These are phyloP conservation scores for Hortaea werneckii DNA, from an alignment of 2,329 filamentous ascomycete species.

Conservation along the genomic window DNA sequence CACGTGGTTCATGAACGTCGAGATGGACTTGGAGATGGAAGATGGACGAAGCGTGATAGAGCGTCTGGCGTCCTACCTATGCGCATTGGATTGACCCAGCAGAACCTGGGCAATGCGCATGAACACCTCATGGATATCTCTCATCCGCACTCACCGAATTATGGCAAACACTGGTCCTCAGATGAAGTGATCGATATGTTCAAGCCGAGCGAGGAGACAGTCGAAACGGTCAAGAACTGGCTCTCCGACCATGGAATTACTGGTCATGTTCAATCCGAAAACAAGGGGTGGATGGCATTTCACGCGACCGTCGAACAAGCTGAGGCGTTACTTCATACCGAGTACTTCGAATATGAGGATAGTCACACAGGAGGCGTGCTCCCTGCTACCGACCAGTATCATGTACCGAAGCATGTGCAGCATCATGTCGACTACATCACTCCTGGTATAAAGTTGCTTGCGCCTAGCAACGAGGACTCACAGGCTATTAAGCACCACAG, in stretches of 20 bases:
- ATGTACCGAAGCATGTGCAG: slow-evolving; percentile 39
- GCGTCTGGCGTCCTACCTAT: slow-evolving; percentile 18
- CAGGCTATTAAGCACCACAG: neutral
- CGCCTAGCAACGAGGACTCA: slow-evolving; percentile 2
- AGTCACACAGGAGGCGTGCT: slow-evolving; percentile 28
- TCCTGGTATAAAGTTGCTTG: slow-evolving; percentile 41
- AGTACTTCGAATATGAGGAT: slow-evolving; percentile 52
- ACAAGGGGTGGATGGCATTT: slow-evolving; percentile 33
- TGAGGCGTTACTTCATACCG: slow-evolving; percentile 33
- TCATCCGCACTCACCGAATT: slow-evolving; percentile 9
- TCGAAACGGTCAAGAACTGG: slow-evolving; percentile 9
- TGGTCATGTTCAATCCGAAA: slow-evolving; percentile 24
- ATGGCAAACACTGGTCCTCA: slow-evolving; percentile 11
- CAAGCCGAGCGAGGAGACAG: slow-evolving; percentile 15
- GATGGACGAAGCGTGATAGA: slow-evolving; percentile 26
- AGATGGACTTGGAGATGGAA: slow-evolving; percentile 8
- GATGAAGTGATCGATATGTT: slow-evolving; percentile 20
- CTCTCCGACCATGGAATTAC: slow-evolving; percentile 20
- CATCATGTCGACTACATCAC: slow-evolving; percentile 48
- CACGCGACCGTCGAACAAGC: slow-evolving; percentile 30
- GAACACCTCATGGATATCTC: slow-evolving; percentile 10
- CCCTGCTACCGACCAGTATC: slow-evolving; percentile 28
- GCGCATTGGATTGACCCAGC: slow-evolving; percentile 14
- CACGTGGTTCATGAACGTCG: slow-evolving; percentile 24
- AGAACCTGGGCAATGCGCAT: slow-evolving; percentile 6